A percentile compares a stretch with the other conserved stretches of the same genome.
Evolutionary conservation across 2,329 filamentous ascomycete species (phyloP).

Genomic region (Bipolaris oryzae): DNA sequence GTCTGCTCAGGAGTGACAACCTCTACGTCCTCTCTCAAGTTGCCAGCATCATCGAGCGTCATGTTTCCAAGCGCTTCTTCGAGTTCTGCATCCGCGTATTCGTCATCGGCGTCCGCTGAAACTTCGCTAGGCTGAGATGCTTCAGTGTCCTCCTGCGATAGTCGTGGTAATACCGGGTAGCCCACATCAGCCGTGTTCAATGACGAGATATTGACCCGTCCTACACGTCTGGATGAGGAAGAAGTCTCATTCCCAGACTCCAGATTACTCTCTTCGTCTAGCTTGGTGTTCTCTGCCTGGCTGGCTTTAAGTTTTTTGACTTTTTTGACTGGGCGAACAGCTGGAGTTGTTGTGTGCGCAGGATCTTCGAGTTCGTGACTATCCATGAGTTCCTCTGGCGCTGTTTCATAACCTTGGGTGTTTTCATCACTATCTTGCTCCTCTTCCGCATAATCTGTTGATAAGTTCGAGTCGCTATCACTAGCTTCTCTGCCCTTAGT

Average conservation of each 20-base stretch:
- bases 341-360: constrained; percentile 11
- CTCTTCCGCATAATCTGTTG: constrained; percentile 27
- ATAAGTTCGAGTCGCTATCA: constrained; percentile 12
- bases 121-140: background rate
- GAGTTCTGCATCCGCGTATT: constrained; percentile 37
- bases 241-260: background rate
- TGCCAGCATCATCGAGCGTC: constrained; percentile 19
- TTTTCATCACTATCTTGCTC: constrained; percentile 24
- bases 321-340: constrained; percentile 1
- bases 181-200: constrained; percentile 22
- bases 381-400: constrained; percentile 36
- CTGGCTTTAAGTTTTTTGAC: constrained; percentile 3
- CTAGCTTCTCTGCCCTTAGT: constrained; percentile 14
- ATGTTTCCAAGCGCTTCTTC: constrained; percentile 29
- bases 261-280: background rate
- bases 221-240: constrained; percentile 21
- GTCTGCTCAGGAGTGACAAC: background rate
- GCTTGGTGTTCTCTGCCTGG: background rate
- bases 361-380: constrained; percentile 30
- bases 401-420: constrained; percentile 46
- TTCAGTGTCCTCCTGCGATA: background rate
- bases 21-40: constrained; percentile 10
- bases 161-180: constrained; percentile 21
- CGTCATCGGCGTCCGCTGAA: constrained; percentile 12
- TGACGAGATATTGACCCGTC: constrained; percentile 26